Percentiles rank a stretch among this genome's conserved stretches.
Conservation (phyloP, 164 flowering plant species). For the Kingdonia uniflora region DNA sequence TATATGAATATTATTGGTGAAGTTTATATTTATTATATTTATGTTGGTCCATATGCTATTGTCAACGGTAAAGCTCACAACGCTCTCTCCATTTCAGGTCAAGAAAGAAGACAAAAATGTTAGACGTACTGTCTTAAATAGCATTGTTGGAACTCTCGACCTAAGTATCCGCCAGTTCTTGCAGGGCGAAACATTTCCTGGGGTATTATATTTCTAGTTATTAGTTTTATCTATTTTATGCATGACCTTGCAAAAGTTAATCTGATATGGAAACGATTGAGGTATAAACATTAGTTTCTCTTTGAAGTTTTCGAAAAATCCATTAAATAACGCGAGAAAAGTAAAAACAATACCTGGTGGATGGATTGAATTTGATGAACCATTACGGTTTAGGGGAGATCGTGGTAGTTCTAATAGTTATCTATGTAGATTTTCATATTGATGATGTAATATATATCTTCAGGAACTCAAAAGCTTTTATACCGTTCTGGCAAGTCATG, state of each 20-base stretch:
- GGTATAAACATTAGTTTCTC: too few relatives aligned
- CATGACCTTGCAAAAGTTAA: neutral
- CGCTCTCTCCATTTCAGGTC: slow-evolving; percentile 23
- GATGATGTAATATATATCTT: slow-evolving; percentile 5
- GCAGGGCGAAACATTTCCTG: slow-evolving; percentile 59
- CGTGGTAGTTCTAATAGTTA: too few relatives aligned
- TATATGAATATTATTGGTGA: too few relatives aligned
- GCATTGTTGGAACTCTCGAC: slow-evolving; percentile 60
- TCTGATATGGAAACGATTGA: too few relatives aligned
- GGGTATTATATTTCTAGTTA: slow-evolving; percentile 27
- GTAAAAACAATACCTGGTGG: too few relatives aligned
- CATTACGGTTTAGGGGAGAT: too few relatives aligned
- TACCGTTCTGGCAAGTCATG: slow-evolving; percentile 29
- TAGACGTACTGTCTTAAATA: slow-evolving; percentile 46
- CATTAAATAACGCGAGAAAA: too few relatives aligned
- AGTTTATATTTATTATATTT: too few relatives aligned
- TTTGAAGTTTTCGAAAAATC: too few relatives aligned
- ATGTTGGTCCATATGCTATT: too few relatives aligned
- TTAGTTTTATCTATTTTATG: neutral
- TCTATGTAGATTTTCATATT: too few relatives aligned
- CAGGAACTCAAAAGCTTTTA: slow-evolving; percentile 35
- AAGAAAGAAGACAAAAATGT: slow-evolving; percentile 51
- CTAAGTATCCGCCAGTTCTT: slow-evolving; percentile 46
- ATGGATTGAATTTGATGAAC: too few relatives aligned
- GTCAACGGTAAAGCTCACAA: neutral